Percentiles rank a stretch among this genome's conserved stretches.
phyloP scores from a whole-genome alignment of 331 rosid species.

The Malus hybrid region DNA sequence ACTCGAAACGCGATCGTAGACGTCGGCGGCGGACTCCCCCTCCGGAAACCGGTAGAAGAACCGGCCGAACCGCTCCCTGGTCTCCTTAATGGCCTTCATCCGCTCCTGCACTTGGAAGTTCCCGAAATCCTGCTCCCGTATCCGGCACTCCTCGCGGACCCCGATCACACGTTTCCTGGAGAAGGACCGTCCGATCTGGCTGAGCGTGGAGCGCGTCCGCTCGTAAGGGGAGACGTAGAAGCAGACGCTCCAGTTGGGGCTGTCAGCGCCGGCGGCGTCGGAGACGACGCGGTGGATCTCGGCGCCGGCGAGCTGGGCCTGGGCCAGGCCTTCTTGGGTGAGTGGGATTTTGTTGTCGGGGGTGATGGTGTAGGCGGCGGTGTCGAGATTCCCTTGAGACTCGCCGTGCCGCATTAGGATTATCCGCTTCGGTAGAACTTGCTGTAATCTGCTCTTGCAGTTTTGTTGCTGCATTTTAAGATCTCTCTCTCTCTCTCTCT shows the following conservation, averaged over 20 bases:
- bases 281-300: constrained; percentile 33
- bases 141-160: constrained; percentile 80
- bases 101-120: constrained; percentile 75
- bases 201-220: constrained; percentile 78
- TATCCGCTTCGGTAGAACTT: no score
- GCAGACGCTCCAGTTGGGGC: constrained; percentile 64
- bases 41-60: constrained; percentile 86
- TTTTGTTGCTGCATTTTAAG: no score
- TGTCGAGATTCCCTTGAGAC: no score
- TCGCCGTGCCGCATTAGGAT: no score
- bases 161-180: constrained; percentile 67
- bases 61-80: constrained; percentile 57
- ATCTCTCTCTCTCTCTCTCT: no score
- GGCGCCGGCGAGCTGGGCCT: constrained; percentile 53
- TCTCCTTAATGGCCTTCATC: constrained; percentile 47
- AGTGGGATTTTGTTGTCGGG: neutral
- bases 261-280: constrained; percentile 17
- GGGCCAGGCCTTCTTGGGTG: constrained; percentile 44
- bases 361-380: no score
- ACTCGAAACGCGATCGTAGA: constrained; percentile 90
- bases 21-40: constrained; percentile 93
- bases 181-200: constrained; percentile 65
- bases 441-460: no score
- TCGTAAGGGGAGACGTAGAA: constrained; percentile 81
- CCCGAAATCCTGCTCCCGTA: constrained; percentile 90